Evolutionary conservation across 768 basidiomycete genomes (phyloP), one percentile per base, ranked within the genome.

Genomic region (Glaciozyma martinii): DNA sequence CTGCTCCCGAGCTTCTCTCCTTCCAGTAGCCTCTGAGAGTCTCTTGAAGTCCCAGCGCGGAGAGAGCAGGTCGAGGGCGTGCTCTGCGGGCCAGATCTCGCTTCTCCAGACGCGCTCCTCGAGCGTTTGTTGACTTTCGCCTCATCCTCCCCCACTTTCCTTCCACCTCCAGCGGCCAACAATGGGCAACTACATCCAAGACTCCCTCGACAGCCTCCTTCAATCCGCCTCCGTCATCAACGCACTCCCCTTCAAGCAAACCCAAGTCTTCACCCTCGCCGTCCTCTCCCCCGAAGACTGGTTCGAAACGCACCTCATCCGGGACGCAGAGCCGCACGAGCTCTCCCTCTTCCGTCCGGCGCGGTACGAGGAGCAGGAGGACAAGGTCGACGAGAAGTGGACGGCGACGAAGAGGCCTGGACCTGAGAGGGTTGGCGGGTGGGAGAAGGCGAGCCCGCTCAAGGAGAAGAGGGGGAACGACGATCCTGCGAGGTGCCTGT

Each of bases 281-380:
- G 72, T 63, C 27, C 63, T 73, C 47, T 21, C 65, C 3, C 8
- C 60, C 18, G 50, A 60, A 19, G 65, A 42, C 30, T 47, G 23
- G 21, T 71, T 66, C 58, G 72, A 73, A 58, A 53, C 60, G 21
- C 47, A 49, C 27, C 47, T 55, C 54, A 32, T 73, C 8, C 67
- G 72, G 30, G 72, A 73, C 40, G 65, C 67, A 1, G 62, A 60
- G 12, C 60, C 65, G 9, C 63, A 66, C 56, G 71, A 72, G 42
- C 61, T 59, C 33, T 68, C 65, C 1, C 59, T 72, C 16, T 72
- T 70, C 61, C 27, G 30, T 10, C 40, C 62, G 2, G 40, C 63
- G n/a, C n/a, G n/a, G n/a, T n/a, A n/a, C n/a, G n/a, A n/a, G n/a
- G 5, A 30, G 15, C 32, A 62, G 10, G 55, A 23, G 33, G 13